phyloP scores from a whole-genome alignment of 108 stramenopile species.

The Skeletonema tropicum region DNA sequence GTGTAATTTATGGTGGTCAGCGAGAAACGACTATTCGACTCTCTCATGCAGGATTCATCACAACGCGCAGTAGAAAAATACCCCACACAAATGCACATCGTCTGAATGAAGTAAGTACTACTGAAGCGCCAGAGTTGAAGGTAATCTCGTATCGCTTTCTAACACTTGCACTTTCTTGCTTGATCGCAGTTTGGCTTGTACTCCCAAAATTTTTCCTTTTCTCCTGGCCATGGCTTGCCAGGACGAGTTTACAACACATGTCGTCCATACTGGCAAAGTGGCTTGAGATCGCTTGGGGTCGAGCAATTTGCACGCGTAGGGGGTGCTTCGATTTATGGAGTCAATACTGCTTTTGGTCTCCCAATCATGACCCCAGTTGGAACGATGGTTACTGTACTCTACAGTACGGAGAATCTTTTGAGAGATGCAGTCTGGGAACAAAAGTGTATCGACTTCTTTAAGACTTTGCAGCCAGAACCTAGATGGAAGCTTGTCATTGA shows the following conservation, averaged over 20 bases:
- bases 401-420: conserved; percentile 51
- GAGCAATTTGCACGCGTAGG: conserved; percentile 67
- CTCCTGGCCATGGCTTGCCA: conserved; percentile 69
- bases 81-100: conserved; percentile 8
- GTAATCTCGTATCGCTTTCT: conserved; percentile 47
- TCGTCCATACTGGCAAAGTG: conserved; percentile 57
- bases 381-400: conserved; percentile 66
- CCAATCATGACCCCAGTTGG: conserved; percentile 66
- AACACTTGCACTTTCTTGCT: conserved; percentile 34
- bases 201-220: conserved; percentile 75
- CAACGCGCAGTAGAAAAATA: conserved; percentile 20
- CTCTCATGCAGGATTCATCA: conserved; percentile 39
- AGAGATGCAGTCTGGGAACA: conserved; percentile 46
- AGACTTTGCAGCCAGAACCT: conserved; percentile 61
- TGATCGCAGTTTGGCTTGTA: conserved; percentile 64
- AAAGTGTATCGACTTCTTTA: conserved; percentile 37
- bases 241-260: conserved; percentile 69
- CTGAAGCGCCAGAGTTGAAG: conserved; percentile 12
- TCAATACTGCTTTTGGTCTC: conserved; percentile 74
- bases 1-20: conserved; percentile 15
- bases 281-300: conserved; percentile 49
- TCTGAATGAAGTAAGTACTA: conserved; percentile 28
- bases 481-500: conserved; percentile 78
- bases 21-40: conserved; percentile 15
- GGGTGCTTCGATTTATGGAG: conserved; percentile 74